Percentiles rank a stretch among this genome's conserved stretches.
Conservation (phyloP, 75 land plant genomes). For the Cryptomeria japonica region DNA sequence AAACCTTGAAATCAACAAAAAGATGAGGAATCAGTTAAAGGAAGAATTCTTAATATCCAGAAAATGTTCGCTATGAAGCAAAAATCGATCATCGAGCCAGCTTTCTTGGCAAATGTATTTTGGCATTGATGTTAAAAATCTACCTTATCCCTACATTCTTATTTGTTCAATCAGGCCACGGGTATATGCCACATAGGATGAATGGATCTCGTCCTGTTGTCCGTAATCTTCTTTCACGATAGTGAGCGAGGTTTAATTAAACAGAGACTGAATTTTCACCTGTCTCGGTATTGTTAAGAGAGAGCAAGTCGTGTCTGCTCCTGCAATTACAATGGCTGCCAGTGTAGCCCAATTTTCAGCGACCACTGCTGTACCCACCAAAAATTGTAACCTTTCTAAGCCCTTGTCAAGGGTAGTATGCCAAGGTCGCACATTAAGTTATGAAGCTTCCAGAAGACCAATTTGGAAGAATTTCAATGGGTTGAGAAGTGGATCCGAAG, state of each 20-base stretch:
- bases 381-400: background rate
- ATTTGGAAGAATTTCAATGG: slow-evolving; percentile 2
- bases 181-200: background rate
- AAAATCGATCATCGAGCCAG: background rate
- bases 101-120: too few species aligned
- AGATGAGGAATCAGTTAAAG: too few species aligned
- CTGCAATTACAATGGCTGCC: slow-evolving; percentile 1
- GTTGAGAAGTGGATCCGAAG: background rate
- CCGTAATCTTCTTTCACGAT: background rate
- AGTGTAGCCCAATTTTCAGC: background rate
- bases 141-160: background rate
- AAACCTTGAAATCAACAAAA: background rate
- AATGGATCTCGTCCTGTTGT: background rate
- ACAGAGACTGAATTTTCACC: background rate
- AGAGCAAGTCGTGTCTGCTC: background rate
- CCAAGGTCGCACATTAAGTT: background rate
- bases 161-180: background rate
- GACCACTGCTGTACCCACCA: background rate
- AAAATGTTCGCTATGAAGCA: background rate
- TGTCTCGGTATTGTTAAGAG: background rate
- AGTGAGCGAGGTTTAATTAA: background rate
- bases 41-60: background rate
- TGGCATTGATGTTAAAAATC: background rate
- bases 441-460: background rate
- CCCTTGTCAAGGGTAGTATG: background rate